Percentiles rank a stretch among this genome's conserved stretches.
Evolutionary conservation across 805 yeast genomes (phyloP).

Genomic region (Ogataea wickerhamii): DNA sequence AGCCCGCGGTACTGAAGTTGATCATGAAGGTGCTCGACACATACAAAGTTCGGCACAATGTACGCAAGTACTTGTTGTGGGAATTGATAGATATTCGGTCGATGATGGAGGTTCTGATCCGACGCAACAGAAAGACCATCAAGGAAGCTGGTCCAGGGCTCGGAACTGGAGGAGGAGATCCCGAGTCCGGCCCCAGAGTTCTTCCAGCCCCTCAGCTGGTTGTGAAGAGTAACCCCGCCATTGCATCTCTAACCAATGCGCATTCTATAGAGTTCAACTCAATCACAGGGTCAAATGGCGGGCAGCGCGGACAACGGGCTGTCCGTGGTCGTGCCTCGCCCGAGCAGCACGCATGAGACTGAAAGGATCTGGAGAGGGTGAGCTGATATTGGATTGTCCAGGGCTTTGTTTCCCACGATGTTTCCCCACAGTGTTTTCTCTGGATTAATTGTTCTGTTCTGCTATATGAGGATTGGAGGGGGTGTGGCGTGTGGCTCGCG

Average conservation of each 20-base stretch:
- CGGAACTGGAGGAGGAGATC: neutral
- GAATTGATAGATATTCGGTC: constrained; percentile 57
- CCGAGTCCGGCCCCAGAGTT: neutral
- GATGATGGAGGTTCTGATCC: constrained; percentile 49
- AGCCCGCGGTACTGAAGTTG: constrained; percentile 49
- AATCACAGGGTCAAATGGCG: constrained; percentile 1
- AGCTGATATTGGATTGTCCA: no score
- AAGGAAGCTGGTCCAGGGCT: constrained; percentile 10
- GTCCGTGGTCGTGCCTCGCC: no score
- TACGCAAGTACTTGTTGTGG: constrained; percentile 56
- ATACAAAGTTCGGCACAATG: constrained; percentile 59
- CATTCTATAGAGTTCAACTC: constrained; percentile 8
- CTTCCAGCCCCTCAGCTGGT: neutral
- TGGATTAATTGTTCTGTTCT: no score
- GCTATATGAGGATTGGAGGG: no score
- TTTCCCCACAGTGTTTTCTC: no score
- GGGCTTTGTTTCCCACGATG: no score
- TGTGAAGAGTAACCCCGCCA: neutral
- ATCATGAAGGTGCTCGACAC: constrained; percentile 49
- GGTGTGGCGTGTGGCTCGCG: no score
- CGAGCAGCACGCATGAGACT: no score
- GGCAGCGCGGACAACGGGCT: no score
- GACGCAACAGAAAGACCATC: constrained; percentile 37
- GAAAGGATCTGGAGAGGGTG: no score
- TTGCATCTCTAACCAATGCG: constrained; percentile 6